Evolutionary conservation across 1,284 basidiomycete genomes (phyloP), one percentile per base, ranked within the genome.

Genomic region (Cystobasidium sp.): DNA sequence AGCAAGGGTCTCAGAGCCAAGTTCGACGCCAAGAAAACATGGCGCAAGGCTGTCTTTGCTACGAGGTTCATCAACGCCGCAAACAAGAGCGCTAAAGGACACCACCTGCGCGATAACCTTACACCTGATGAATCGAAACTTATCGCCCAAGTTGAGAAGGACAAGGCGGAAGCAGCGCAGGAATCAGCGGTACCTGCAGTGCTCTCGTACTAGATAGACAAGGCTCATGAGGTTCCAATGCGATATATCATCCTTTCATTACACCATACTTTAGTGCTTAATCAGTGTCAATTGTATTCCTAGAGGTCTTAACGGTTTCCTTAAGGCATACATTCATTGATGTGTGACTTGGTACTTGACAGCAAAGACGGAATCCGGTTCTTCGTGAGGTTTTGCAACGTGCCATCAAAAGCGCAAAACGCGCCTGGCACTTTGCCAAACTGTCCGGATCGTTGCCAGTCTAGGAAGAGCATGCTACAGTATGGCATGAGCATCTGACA

Each of bases 1-100:
- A 53, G 53, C 46, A 88, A 87, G 63, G 89, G 96, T 84, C 85
- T 97, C 81, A 84, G 96, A 79, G 94, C 94, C 51, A 88, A 91
- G 47, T 94, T 95, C 85, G 89, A 95, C 80, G 93, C 92, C 46
- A 91, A 88, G 85, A 88, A 88, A 74, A 18, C 81, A 92, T 91
- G 93, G 90, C 88, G 90, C 78, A 92, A 91, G 80, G 93, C 92
- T 7, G 91, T 92, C 9, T 86, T 90, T 80, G 88, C 91, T 63
- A 92, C 94, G 85, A 61, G 70, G 9, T 73, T 90, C 90, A 82
- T 92, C 92, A 31, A 88, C 93, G 82, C 89, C 89, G 81, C 86
- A 91, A 77, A 89, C 94, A 88, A 87, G 88, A 56, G 84, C 16
- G 56, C 85, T 68, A 86, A 84, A 80, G 81, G 76, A 81, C 79